phyloP scores from a whole-genome alignment of 2,329 filamentous ascomycete genomes.

The Colletotrichum sp. region DNA sequence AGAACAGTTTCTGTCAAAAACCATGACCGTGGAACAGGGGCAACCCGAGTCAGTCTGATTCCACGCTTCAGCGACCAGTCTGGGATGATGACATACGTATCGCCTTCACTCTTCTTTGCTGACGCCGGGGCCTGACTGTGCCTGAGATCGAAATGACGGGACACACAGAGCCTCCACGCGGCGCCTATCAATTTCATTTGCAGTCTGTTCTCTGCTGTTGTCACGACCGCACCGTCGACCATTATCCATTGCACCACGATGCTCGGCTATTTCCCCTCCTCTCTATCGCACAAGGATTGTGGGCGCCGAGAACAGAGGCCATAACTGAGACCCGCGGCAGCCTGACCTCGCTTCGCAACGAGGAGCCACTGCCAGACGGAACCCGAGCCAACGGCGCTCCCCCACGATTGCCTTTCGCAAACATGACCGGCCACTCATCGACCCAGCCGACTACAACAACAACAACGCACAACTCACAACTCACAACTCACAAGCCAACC shows the following conservation, averaged over 20 bases:
- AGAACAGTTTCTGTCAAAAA: conserved; percentile 6
- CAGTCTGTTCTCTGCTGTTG: background rate
- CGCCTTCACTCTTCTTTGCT: background rate
- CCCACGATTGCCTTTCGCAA: background rate
- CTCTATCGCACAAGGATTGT: background rate
- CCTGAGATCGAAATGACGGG: background rate
- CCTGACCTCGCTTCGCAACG: background rate
- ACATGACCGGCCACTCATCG: background rate
- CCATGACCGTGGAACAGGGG: background rate
- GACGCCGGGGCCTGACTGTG: background rate
- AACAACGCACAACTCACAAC: no score
- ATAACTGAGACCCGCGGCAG: background rate
- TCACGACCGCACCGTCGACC: background rate
- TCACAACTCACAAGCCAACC: background rate
- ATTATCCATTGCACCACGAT: background rate
- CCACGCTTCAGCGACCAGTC: background rate
- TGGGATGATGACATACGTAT: conserved; percentile 3
- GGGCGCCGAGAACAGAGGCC: background rate
- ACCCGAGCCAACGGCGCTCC: conserved; percentile 12
- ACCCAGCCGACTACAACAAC: background rate
- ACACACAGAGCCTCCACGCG: background rate
- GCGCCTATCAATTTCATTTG: background rate
- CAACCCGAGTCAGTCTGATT: conserved; percentile 10
- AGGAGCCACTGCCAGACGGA: background rate
- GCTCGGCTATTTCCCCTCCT: background rate